These are phyloP conservation scores for Calcarisporium arbuscula DNA, from an alignment of 2,329 filamentous ascomycete genomes.

Conservation along the genomic window DNA sequence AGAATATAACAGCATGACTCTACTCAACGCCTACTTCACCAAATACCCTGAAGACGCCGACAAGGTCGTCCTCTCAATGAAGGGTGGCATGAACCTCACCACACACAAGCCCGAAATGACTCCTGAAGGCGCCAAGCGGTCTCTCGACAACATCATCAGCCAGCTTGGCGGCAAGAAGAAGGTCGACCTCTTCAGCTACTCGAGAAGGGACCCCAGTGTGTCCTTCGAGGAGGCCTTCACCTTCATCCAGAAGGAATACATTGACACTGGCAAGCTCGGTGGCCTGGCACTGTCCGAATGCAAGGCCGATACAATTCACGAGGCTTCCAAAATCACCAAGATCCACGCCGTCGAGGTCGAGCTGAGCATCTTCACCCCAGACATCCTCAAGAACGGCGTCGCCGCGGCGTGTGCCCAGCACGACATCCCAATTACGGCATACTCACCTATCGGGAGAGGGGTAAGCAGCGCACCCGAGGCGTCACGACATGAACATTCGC, in stretches of 20 bases:
- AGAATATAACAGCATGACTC: constrained; percentile 50
- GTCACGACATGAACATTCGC: too few relatives aligned
- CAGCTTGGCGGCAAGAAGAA: constrained; percentile 49
- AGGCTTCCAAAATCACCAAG: constrained; percentile 36
- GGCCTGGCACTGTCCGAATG: constrained; percentile 48
- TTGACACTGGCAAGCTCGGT: constrained; percentile 45
- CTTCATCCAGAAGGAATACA: constrained; percentile 39
- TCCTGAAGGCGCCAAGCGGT: constrained; percentile 47
- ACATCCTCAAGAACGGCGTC: constrained; percentile 45
- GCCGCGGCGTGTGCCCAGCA: constrained; percentile 53
- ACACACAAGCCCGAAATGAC: constrained; percentile 38
- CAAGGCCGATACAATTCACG: constrained; percentile 40
- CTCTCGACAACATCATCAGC: constrained; percentile 49
- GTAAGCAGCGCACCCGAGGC: constrained; percentile 24
- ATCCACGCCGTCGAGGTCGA: constrained; percentile 48
- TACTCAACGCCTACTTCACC: constrained; percentile 57
- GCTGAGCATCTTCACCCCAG: constrained; percentile 42
- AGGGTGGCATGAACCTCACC: constrained; percentile 42
- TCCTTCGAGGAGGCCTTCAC: constrained; percentile 38
- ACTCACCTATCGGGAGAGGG: constrained; percentile 32
- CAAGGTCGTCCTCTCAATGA: constrained; percentile 56
- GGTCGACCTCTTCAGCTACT: constrained; percentile 55
- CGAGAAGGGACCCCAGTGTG: constrained; percentile 46
- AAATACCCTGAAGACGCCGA: constrained; percentile 57
- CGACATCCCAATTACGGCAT: constrained; percentile 63